Evolutionary conservation across 2,329 filamentous ascomycete genomes (phyloP), one percentile per base, ranked within the genome.

Genomic region (Byssothecium circinans): DNA sequence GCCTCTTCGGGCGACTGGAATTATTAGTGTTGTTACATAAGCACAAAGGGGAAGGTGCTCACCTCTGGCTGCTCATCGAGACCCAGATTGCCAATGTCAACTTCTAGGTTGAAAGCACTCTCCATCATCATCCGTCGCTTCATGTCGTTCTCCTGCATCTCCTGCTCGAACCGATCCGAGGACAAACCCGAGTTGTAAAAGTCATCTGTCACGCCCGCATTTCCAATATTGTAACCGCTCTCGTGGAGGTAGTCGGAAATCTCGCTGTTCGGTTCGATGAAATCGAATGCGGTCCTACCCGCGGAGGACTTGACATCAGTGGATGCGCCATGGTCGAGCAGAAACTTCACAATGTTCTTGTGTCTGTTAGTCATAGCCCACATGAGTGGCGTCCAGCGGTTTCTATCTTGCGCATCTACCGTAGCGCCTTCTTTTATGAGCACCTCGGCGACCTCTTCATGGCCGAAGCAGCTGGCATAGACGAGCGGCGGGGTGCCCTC

Each of bases 341-440:
- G 77, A 10, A 91, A 79, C 72, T 97, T 97, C 29, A 92, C 91
- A 58, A 99, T 99, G 39, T 85, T 86, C 74, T 97, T 97, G 74
- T 99, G 94, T 47, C 91, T 80, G 71, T 99, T 99, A 46, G 94
- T 99, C 89, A 97, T 97, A 41, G 94, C 92, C 94, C 94, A 99
- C 91, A 99, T 99, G 52, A 99, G 79, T 12, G 94, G 89, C 63
- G 89, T 97, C 94, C 94, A 99, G 66, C 95, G 87, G 67, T 97
- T 97, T 54, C 87, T 88, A 68, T 99, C 94, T 72, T 97, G 92
- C 62, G 87, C 87, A 74, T 99, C 91, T 43, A 97, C 91, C 61
- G 90, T 83, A 32, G 87, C 92, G 19, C 92, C 91, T 8, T 90
- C 89, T 49, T 90, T 83, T 43, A 99, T 83, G 42, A 99, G 81